phyloP scores from a whole-genome alignment of 805 yeast species.

The Teunomyces tritomae region DNA sequence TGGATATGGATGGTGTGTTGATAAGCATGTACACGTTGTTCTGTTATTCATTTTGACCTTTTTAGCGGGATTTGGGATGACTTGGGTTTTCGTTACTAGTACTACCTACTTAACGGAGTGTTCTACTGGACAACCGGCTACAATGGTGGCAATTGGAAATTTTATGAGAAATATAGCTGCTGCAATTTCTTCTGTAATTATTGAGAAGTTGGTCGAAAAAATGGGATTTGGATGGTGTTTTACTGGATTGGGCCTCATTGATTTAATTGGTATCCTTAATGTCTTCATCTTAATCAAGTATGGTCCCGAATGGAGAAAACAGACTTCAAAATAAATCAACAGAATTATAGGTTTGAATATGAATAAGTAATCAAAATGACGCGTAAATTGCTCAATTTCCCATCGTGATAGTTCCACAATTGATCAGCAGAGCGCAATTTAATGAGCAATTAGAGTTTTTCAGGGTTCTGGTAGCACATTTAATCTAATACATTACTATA shows the following conservation, averaged over 20 bases:
- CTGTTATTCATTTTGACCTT: slow-evolving; percentile 44
- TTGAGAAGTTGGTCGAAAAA: slow-evolving; percentile 28
- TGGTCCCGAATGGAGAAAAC: slow-evolving; percentile 26
- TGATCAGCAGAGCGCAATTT: no score
- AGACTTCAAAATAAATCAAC: slow-evolving; percentile 3
- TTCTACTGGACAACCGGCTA: slow-evolving; percentile 48
- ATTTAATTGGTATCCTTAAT: slow-evolving; percentile 15
- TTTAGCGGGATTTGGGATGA: slow-evolving; percentile 50
- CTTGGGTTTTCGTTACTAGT: slow-evolving; percentile 53
- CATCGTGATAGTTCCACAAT: no score
- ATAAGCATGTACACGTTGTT: slow-evolving; percentile 35
- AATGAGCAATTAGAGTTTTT: no score
- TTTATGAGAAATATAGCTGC: slow-evolving; percentile 54
- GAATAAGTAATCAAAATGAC: no score
- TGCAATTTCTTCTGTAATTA: slow-evolving; percentile 48
- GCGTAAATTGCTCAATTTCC: no score
- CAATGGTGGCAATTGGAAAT: slow-evolving; percentile 53
- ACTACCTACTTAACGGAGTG: slow-evolving; percentile 55
- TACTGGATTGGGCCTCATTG: slow-evolving; percentile 45
- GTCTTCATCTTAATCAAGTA: slow-evolving; percentile 16
- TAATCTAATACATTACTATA: no score
- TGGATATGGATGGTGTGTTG: slow-evolving; percentile 53
- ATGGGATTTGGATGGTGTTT: slow-evolving; percentile 57
- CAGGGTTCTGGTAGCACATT: no score
- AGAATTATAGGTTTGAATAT: no score